A percentile compares a stretch with the other conserved stretches of the same genome.
These are phyloP conservation scores for Zygotorulaspora mrakii DNA, from an alignment of 1,139 yeast genomes.

Conservation along the genomic window DNA sequence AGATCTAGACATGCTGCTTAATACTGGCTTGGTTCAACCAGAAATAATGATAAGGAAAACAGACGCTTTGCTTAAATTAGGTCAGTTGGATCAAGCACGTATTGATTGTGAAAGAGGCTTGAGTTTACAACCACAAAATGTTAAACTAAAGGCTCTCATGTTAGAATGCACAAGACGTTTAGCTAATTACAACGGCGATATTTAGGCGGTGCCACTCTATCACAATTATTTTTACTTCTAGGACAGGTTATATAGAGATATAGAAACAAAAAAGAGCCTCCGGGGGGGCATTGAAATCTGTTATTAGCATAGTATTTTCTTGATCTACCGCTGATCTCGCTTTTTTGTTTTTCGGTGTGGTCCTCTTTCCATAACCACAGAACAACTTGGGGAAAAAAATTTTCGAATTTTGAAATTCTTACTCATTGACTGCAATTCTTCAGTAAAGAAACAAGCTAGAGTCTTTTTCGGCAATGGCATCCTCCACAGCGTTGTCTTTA, in stretches of 20 bases:
- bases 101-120: constrained; percentile 77
- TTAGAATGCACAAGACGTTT: constrained; percentile 28
- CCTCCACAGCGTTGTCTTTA: constrained; percentile 10
- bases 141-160: constrained; percentile 39
- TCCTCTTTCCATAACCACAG: no score
- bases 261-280: constrained; percentile 7
- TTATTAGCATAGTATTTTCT: no score
- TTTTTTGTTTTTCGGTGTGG: not conserved
- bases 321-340: no score
- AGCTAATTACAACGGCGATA: constrained; percentile 34
- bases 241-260: not conserved
- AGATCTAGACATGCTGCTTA: constrained; percentile 74
- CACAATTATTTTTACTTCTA: not conserved
- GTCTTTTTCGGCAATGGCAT: constrained; percentile 10
- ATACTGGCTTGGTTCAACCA: constrained; percentile 59
- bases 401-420: constrained; percentile 2
- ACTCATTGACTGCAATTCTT: not conserved
- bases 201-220: constrained; percentile 14
- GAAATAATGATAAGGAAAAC: constrained; percentile 83
- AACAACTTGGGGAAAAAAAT: constrained; percentile 4
- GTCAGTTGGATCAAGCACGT: constrained; percentile 67
- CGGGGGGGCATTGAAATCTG: not conserved
- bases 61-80: constrained; percentile 65
- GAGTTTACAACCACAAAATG: constrained; percentile 56
- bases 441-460: not conserved